Conservation (phyloP, 2,329 filamentous ascomycete species). For the Fusarium sp. region DNA sequence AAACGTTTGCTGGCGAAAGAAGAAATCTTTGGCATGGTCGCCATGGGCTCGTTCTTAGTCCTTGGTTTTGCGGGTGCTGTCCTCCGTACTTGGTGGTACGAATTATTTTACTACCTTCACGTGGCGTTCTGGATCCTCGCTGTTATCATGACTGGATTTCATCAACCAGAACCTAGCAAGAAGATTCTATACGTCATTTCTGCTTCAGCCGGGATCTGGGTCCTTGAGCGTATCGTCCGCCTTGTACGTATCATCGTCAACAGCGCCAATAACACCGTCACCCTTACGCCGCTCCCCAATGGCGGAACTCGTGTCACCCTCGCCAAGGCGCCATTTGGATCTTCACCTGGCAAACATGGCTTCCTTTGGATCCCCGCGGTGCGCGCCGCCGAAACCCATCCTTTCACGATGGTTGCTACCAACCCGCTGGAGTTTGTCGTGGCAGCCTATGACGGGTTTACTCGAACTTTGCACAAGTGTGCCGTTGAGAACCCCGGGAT, state of each 20-base stretch:
- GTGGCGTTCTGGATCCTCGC: constrained; percentile 62
- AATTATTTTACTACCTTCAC: constrained; percentile 67
- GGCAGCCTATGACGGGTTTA: constrained; percentile 70
- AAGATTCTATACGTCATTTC: constrained; percentile 58
- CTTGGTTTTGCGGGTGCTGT: constrained; percentile 58
- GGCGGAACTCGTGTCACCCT: constrained; percentile 68
- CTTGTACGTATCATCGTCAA: constrained; percentile 58
- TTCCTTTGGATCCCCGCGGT: constrained; percentile 74
- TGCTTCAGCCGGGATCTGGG: constrained; percentile 62
- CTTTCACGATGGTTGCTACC: constrained; percentile 70
- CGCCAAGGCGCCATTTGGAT: constrained; percentile 60
- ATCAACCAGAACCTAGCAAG: constrained; percentile 61
- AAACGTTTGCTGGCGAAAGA: constrained; percentile 52
- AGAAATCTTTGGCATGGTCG: constrained; percentile 63
- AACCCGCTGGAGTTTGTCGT: constrained; percentile 70
- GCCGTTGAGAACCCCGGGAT: constrained; percentile 63
- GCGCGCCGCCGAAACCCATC: constrained; percentile 69
- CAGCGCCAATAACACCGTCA: constrained; percentile 64
- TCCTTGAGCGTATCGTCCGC: constrained; percentile 63
- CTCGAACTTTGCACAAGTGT: constrained; percentile 64
- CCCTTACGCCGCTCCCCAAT: constrained; percentile 64
- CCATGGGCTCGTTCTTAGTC: constrained; percentile 60
- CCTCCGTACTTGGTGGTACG: constrained; percentile 64
- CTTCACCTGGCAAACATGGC: constrained; percentile 69
- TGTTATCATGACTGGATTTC: constrained; percentile 62